Percentiles rank a stretch among this genome's conserved stretches.
phyloP scores from a whole-genome alignment of 169 alveolate genomes.

The Cryptosporidium sp. region DNA sequence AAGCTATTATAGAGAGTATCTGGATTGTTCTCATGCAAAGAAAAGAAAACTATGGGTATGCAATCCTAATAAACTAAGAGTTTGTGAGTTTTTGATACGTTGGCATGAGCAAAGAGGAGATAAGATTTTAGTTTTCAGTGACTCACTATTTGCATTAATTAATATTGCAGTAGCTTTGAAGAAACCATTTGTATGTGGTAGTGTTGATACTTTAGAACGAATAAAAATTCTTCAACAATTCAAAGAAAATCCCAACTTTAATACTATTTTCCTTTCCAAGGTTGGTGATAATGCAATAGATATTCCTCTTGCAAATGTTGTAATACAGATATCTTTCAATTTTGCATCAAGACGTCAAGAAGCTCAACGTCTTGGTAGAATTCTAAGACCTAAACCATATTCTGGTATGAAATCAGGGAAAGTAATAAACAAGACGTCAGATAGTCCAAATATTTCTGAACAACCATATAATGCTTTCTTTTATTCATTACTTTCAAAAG shows the following conservation, averaged over 20 bases:
- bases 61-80: slow-evolving; percentile 96
- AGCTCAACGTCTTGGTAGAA: slow-evolving; percentile 99
- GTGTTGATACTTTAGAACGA: slow-evolving; percentile 90
- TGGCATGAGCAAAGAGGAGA: slow-evolving; percentile 97
- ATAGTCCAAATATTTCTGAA: slow-evolving; percentile 34
- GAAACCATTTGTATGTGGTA: slow-evolving; percentile 93
- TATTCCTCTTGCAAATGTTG: slow-evolving; percentile 99
- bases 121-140: slow-evolving; percentile 97
- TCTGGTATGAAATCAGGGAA: slow-evolving; percentile 34
- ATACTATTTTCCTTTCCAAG: slow-evolving; percentile 94
- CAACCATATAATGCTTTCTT: slow-evolving; percentile 92
- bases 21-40: slow-evolving; percentile 88
- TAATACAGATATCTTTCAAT: slow-evolving; percentile 97
- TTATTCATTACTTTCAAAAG: slow-evolving; percentile 96
- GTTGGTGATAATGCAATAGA: slow-evolving; percentile 99
- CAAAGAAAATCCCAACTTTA: slow-evolving; percentile 86
- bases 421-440: not conserved
- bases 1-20: slow-evolving; percentile 93
- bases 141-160: slow-evolving; percentile 94
- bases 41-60: slow-evolving; percentile 95
- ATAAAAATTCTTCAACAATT: slow-evolving; percentile 92
- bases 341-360: slow-evolving; percentile 99
- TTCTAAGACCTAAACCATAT: slow-evolving; percentile 96
- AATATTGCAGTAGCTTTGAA: slow-evolving; percentile 90
- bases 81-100: slow-evolving; percentile 94